Base-by-base conservation (phyloP, 2,329 filamentous ascomycete species). In the Trichophyton simii region DNA sequence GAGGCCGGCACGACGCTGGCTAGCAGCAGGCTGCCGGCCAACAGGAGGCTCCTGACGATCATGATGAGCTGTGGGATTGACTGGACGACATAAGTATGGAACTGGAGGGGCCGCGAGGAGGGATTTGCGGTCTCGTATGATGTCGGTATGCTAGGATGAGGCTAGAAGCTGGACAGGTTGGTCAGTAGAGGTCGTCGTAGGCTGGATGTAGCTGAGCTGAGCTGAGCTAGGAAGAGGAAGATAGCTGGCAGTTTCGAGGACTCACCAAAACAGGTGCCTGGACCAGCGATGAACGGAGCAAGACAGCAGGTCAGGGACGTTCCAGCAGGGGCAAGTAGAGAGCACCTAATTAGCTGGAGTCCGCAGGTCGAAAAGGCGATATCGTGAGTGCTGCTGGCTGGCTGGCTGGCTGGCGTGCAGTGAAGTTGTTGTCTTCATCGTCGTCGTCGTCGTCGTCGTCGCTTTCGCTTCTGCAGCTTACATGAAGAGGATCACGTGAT, bases 1-100 rank as follows among this genome's bases (percentile, higher is more conserved):
- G 31, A 15, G 18, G 28, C 44, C 34, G 50, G 61, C 25, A 62
- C 57, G 55, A 63, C 62, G 62, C 66, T 66, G 66, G 79, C 80
- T 72, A 83, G 76, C 70, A 84, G 72, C 71, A 85, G 73, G 72
- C 78, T 73, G 70, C 70, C 68, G 66, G 75, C 72, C 67, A 79
- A 73, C 70, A 81, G 71, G 69, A 80, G 72, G 71, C 73, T 74
- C 72, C 72, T 66, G 63, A 69, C 63, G 62, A 73, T 75, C 75
- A 77, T 77, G 70, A 65, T 69, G 61, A 67, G 36, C 8, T 22
- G 42, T 38, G 42, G 58, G n/a, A 38, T 31, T 52, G 46, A 25
- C 13, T 15, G 41, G 25, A 60, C 42, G 58, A 50, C 42, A 60
- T 60, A 60, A 20, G 58, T 52, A 34, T 31, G 41, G 57, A 15